phyloP scores from a whole-genome alignment of 1,284 basidiomycete genomes.

The Pisolithus thermaeus region DNA sequence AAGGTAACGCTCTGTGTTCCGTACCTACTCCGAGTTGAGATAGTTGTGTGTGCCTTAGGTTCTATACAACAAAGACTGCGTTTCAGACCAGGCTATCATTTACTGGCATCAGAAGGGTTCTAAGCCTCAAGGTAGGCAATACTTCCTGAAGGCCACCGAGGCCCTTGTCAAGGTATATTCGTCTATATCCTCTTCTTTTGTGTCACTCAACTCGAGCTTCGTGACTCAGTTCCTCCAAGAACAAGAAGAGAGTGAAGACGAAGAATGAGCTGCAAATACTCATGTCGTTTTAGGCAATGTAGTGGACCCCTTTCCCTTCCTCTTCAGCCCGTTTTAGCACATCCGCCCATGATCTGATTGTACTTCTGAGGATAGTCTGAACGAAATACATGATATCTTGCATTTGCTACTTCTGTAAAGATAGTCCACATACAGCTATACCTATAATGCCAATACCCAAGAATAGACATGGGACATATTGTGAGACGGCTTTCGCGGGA shows the following conservation, averaged over 20 bases:
- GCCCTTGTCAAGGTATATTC: constrained; percentile 77
- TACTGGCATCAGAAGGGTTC: constrained; percentile 98
- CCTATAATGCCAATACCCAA: constrained; percentile 2
- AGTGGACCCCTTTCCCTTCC: neutral
- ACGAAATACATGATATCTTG: constrained; percentile 5
- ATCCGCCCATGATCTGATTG: neutral
- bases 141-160: constrained; percentile 88
- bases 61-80: constrained; percentile 91
- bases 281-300: too few species aligned
- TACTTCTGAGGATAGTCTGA: constrained; percentile 7
- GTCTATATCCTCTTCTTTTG: constrained; percentile 4
- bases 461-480: neutral
- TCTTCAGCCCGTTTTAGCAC: neutral
- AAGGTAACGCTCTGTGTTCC: constrained; percentile 48
- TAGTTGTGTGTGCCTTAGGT: constrained; percentile 45
- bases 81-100: constrained; percentile 92
- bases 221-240: constrained; percentile 67
- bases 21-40: neutral
- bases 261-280: constrained; percentile 28
- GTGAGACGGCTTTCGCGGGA: neutral
- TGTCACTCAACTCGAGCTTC: neutral
- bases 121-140: constrained; percentile 89
- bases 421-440: constrained; percentile 1
- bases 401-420: constrained; percentile 2
- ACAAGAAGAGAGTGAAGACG: constrained; percentile 72